Evolutionary conservation across 805 yeast genomes (phyloP).

Genomic region (Pichia rugopelliculosa): DNA sequence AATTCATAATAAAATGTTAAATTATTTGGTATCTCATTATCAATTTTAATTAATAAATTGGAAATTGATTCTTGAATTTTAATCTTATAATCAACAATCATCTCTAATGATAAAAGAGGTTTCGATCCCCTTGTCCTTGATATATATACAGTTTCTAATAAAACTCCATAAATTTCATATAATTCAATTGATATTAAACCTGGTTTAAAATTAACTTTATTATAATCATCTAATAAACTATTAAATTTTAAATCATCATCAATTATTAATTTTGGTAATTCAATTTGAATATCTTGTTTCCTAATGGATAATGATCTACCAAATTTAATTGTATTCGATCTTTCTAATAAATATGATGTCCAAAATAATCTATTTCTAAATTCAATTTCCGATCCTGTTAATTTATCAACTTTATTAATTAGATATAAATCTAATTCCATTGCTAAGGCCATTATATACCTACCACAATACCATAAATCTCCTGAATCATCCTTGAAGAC

Average conservation of each 20-base stretch:
- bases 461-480: conserved; percentile 21
- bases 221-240: conserved; percentile 8
- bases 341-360: conserved; percentile 19
- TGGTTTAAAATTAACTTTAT: conserved; percentile 16
- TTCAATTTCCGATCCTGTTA: conserved; percentile 16
- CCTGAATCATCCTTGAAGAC: conserved; percentile 22
- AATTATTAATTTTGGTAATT: conserved; percentile 14
- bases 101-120: conserved; percentile 16
- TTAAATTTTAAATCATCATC: conserved; percentile 15
- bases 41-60: conserved; percentile 15
- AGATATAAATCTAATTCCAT: conserved; percentile 22
- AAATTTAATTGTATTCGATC: conserved; percentile 21
- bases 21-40: conserved; percentile 14
- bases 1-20: conserved; percentile 16
- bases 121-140: conserved; percentile 18
- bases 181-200: conserved; percentile 15
- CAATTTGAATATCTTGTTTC: conserved; percentile 20
- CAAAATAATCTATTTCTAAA: conserved; percentile 20
- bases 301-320: conserved; percentile 21
- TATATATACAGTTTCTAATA: conserved; percentile 21
- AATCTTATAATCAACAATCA: conserved; percentile 10
- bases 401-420: conserved; percentile 16
- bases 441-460: conserved; percentile 22
- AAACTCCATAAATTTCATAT: conserved; percentile 18
- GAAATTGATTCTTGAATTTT: conserved; percentile 12